phyloP scores from a whole-genome alignment of 805 yeast genomes.

The Dipodascopsis uninucleata region DNA sequence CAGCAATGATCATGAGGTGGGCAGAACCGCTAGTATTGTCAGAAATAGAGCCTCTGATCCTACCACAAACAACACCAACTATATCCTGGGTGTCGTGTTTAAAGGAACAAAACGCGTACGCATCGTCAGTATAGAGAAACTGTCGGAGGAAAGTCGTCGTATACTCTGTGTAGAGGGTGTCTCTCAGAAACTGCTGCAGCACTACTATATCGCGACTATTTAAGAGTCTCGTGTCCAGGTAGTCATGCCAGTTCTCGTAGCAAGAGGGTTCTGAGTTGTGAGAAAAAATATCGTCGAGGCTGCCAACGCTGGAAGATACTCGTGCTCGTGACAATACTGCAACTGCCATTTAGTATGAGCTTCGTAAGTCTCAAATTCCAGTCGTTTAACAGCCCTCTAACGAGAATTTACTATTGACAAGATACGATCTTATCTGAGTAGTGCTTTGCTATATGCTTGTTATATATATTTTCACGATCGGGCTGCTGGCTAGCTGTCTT shows the following conservation, averaged over 20 bases:
- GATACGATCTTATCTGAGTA: not conserved
- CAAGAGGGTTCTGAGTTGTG: too few species aligned
- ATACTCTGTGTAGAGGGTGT: constrained; percentile 14
- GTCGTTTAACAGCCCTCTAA: too few species aligned
- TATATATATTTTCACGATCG: too few species aligned
- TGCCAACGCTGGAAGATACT: too few species aligned
- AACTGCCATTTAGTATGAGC: too few species aligned
- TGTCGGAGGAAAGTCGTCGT: constrained; percentile 17
- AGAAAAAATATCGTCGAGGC: too few species aligned
- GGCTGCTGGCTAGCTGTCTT: too few species aligned
- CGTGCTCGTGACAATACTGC: too few species aligned
- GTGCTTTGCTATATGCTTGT: too few species aligned
- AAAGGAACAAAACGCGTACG: constrained; percentile 4
- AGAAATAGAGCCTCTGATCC: not conserved
- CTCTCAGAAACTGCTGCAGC: too few species aligned
- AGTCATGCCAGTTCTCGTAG: not conserved
- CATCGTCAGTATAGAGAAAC: constrained; percentile 15
- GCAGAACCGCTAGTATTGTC: constrained; percentile 4
- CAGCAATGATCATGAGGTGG: constrained; percentile 24
- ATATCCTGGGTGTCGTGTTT: constrained; percentile 1
- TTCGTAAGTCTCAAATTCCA: too few species aligned
- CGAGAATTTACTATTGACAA: not conserved
- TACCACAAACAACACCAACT: constrained; percentile 20
- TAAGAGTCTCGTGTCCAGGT: not conserved
- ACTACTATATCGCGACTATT: not conserved